Evolutionary conservation across 2,329 filamentous ascomycete species (phyloP).

Genomic region (Sarocladium strictum): DNA sequence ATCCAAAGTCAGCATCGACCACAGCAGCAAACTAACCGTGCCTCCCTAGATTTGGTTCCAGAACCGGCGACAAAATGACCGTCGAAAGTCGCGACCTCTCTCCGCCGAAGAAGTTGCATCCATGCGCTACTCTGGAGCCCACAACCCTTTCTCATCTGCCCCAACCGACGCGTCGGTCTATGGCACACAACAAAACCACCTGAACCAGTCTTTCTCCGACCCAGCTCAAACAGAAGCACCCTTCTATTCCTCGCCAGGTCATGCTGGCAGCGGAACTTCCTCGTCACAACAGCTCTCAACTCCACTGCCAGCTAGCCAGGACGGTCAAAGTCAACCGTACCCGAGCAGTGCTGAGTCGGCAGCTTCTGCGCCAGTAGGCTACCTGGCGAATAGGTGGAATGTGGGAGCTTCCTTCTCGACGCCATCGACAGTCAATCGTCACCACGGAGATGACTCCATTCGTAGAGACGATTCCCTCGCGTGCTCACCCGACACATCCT

Average conservation of each 20-base stretch:
- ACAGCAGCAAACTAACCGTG: too few relatives aligned
- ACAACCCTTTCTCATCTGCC: conserved; percentile 28
- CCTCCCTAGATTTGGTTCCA: conserved; percentile 89
- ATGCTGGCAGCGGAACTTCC: background rate
- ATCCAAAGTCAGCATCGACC: too few relatives aligned
- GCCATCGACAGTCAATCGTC: conserved; percentile 23
- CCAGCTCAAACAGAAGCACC: background rate
- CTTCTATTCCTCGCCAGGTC: conserved; percentile 3
- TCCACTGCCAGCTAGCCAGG: background rate
- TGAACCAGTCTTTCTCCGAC: conserved; percentile 3
- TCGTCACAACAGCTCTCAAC: conserved; percentile 1
- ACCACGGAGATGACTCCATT: conserved; percentile 14
- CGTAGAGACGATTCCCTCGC: conserved; percentile 12
- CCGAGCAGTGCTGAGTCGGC: conserved; percentile 5
- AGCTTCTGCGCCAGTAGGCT: conserved; percentile 33
- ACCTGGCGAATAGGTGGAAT: conserved; percentile 54
- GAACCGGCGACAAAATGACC: conserved; percentile 87
- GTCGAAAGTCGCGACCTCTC: conserved; percentile 80
- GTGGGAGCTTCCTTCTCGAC: conserved; percentile 34
- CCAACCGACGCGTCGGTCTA: conserved; percentile 14
- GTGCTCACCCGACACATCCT: conserved; percentile 36
- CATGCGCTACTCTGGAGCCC: conserved; percentile 49
- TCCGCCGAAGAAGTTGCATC: conserved; percentile 69
- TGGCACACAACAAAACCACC: conserved; percentile 12
- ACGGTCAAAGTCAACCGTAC: background rate